Percentiles rank a stretch among this genome's conserved stretches.
phyloP scores from a whole-genome alignment of 2,329 filamentous ascomycete genomes.

The Didymella arachidicola region DNA sequence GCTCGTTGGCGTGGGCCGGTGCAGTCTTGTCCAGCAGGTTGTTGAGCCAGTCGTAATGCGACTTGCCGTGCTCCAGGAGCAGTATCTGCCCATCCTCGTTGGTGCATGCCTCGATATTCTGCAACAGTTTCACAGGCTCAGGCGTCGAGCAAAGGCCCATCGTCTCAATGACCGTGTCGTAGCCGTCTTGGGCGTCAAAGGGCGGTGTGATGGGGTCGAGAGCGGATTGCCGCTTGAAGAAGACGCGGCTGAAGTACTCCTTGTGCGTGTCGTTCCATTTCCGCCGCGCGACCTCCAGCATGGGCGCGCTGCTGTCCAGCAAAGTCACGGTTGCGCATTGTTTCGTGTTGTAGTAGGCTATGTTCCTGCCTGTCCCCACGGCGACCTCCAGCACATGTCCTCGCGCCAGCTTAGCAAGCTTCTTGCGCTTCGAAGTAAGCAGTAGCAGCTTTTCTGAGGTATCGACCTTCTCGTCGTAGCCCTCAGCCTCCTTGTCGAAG shows the following conservation, averaged over 20 bases:
- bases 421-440: constrained; percentile 51
- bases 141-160: constrained; percentile 61
- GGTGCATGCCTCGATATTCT: constrained; percentile 54
- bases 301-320: constrained; percentile 57
- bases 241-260: constrained; percentile 48
- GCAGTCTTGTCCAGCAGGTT: constrained; percentile 56
- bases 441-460: constrained; percentile 54
- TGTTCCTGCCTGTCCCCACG: constrained; percentile 59
- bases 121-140: constrained; percentile 54
- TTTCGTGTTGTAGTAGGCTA: constrained; percentile 54
- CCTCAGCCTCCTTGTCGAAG: constrained; percentile 56
- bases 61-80: constrained; percentile 60
- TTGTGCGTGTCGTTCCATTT: constrained; percentile 57
- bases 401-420: constrained; percentile 51
- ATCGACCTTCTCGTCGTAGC: constrained; percentile 58
- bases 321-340: constrained; percentile 56
- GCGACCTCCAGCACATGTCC: constrained; percentile 60
- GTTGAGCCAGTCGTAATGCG: constrained; percentile 59
- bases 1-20: constrained; percentile 56
- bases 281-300: constrained; percentile 58
- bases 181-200: constrained; percentile 52
- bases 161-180: constrained; percentile 60
- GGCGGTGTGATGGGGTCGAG: constrained; percentile 54
- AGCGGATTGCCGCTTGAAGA: constrained; percentile 56
- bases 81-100: constrained; percentile 56